Base-by-base conservation (phyloP, 306 rosid species). In the Begonia masoniana region DNA sequence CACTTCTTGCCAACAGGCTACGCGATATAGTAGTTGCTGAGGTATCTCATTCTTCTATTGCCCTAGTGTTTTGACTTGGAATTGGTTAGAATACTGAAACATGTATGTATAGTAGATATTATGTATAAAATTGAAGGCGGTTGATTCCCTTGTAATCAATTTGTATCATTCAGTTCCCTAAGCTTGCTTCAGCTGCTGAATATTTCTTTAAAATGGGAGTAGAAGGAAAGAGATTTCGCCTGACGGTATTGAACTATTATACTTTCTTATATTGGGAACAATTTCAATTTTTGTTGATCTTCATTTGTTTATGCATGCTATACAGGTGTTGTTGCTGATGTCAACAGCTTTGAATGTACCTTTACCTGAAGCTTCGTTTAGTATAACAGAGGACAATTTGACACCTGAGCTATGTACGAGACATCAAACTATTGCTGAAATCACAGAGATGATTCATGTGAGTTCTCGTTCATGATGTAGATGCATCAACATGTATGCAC, bases 391-490 rank as follows among this genome's bases (percentile, higher is more conserved):
- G 54, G 87, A 75, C 21, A 50, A 64, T 68, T 65, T 76, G 72
- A 48, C 83, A 21, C 64, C 63, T 12, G 87, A 89, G 50, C 58
- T 82, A 60, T 94, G 97, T 2, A 67, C 70, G 13, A 85, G 91
- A 65, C 97, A 89, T 39, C 97, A 81, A 62, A 65, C 82, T 63
- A 73, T 89, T 58, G 97, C 97, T 51, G 97, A 89, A 81, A 84
- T 89, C 51, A 82, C 97, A 56, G 97, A 89, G 77, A 89, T 89
- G 97, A 85, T 89, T 64, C 97, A 89, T 78, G 97, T 89, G 13
- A 73, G 97, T 78, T 61, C 67, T 71, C 61, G 49, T 69, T 24
- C 48, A 52, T 49, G 50, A 39, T 31, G 12, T 58, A 23, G 41
- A 68, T 52, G 13, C 56, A 45, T 58, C 55, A 43, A 59, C 23